Evolutionary conservation across 31 red algal species (phyloP).

Genomic region (Porphyra umbilicalis): DNA sequence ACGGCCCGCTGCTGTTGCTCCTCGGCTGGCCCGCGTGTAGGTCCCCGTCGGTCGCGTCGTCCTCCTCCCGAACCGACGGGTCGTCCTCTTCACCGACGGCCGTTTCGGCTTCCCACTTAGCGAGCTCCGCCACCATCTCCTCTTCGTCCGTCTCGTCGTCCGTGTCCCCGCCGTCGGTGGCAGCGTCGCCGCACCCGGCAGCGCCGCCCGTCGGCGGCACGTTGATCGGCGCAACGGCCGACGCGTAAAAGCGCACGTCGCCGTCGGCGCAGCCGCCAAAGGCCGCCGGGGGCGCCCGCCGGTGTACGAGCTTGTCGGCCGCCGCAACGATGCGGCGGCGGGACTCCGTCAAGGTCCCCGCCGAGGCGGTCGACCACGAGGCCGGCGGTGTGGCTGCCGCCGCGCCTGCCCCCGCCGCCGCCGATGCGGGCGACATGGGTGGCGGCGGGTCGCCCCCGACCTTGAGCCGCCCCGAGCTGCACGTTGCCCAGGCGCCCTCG

Average conservation of each 20-base stretch:
- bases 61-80: not conserved
- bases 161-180: not conserved
- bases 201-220: too few species aligned
- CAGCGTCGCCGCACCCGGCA: not conserved
- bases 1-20: not conserved
- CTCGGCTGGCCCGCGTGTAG: not conserved
- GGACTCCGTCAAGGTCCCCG: not conserved
- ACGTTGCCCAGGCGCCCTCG: not conserved
- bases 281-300: not conserved
- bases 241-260: not conserved
- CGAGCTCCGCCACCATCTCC: not conserved
- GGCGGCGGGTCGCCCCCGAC: not conserved
- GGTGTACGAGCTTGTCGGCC: not conserved
- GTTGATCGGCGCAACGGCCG: not conserved
- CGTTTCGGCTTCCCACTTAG: not conserved
- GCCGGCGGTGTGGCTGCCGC: not conserved
- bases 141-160: not conserved
- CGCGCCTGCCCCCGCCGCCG: not conserved
- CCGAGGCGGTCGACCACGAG: not conserved
- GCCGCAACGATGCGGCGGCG: not conserved
- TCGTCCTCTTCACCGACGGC: not conserved
- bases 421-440: not conserved
- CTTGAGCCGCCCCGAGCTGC: not conserved
- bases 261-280: not conserved
- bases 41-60: not conserved